A percentile compares a stretch with the other conserved stretches of the same genome.
phyloP scores from a whole-genome alignment of 345 rosid genomes.

The Eucalyptus caleyi region DNA sequence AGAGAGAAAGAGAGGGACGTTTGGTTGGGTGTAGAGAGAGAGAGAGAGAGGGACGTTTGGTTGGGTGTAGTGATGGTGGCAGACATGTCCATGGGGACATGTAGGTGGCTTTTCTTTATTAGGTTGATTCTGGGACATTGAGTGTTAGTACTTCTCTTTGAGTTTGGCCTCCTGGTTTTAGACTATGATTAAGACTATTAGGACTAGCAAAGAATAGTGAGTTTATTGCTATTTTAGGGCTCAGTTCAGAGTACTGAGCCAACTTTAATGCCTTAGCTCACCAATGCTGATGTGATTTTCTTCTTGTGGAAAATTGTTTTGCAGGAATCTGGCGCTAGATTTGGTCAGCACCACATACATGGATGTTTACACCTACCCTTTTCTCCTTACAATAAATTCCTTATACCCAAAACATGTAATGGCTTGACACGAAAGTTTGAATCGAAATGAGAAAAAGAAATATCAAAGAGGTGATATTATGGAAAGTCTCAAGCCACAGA shows the following conservation, averaged over 20 bases:
- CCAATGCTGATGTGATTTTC: background rate
- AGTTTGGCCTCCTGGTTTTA: background rate
- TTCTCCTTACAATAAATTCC: background rate
- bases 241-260: background rate
- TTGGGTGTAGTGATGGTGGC: conserved; percentile 16
- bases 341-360: background rate
- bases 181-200: background rate
- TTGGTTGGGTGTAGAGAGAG: conserved; percentile 1
- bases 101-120: background rate
- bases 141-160: background rate
- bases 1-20: background rate
- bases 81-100: conserved; percentile 15
- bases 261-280: background rate
- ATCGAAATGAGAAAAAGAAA: background rate
- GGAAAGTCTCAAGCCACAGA: background rate
- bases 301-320: background rate
- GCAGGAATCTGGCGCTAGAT: background rate
- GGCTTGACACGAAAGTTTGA: background rate
- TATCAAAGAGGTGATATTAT: background rate
- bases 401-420: background rate
- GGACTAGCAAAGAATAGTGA: background rate
- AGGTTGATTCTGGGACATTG: background rate
- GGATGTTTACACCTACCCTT: background rate
- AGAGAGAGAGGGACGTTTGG: background rate
- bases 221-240: background rate